phyloP scores from a whole-genome alignment of 345 rosid genomes.

The Psidium guajava region DNA sequence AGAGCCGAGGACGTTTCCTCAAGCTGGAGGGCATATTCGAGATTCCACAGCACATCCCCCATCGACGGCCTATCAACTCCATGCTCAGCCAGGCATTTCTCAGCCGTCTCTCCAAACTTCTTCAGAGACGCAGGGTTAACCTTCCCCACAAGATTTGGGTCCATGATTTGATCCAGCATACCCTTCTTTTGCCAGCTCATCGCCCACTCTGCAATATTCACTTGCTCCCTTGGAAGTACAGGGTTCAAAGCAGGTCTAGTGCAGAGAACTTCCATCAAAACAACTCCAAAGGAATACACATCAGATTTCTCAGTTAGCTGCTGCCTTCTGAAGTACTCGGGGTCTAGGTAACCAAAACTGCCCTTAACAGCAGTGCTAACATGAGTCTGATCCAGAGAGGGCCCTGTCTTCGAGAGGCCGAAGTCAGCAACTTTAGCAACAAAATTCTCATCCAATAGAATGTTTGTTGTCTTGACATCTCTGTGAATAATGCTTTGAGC shows the following conservation, averaged over 20 bases:
- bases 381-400: slow-evolving; percentile 86
- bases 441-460: slow-evolving; percentile 81
- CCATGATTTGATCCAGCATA: slow-evolving; percentile 93
- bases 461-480: slow-evolving; percentile 95
- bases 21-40: slow-evolving; percentile 89
- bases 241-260: slow-evolving; percentile 96
- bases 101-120: slow-evolving; percentile 95
- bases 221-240: slow-evolving; percentile 92
- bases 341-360: slow-evolving; percentile 96
- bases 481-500: slow-evolving; percentile 96
- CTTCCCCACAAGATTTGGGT: slow-evolving; percentile 67
- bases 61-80: slow-evolving; percentile 92
- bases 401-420: slow-evolving; percentile 94
- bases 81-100: slow-evolving; percentile 91
- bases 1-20: slow-evolving; percentile 87
- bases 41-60: slow-evolving; percentile 98
- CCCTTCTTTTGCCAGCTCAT: slow-evolving; percentile 98
- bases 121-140: slow-evolving; percentile 85
- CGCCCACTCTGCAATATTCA: slow-evolving; percentile 98
- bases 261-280: slow-evolving; percentile 94
- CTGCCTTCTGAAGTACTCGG: slow-evolving; percentile 97
- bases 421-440: slow-evolving; percentile 98
- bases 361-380: slow-evolving; percentile 99
- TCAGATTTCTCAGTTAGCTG: slow-evolving; percentile 95
- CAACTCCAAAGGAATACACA: slow-evolving; percentile 96